Evolutionary conservation across 1,284 basidiomycete genomes (phyloP), one percentile per base, ranked within the genome.

Genomic region (Fomitopsis palustris): DNA sequence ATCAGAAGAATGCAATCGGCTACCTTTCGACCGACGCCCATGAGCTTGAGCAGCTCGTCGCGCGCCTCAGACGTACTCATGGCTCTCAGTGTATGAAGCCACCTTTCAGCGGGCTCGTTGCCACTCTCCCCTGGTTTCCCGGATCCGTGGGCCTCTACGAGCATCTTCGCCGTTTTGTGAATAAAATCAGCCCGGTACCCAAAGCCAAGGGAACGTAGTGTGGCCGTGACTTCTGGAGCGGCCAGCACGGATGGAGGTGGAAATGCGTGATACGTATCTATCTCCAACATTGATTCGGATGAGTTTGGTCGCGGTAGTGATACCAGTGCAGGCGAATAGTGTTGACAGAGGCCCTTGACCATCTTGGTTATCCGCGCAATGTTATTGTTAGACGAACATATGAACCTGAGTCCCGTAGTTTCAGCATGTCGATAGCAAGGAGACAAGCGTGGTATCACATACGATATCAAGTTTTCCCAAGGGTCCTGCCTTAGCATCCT

Each of bases 331-430:
- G 85, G 78, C 2, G 92, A 91, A 69, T 87, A 96, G 33, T 88
- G 79, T 42, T 74, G 80, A 70, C 86, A 93, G 56, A 90, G 80
- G 62, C 82, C 76, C 65, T 89, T 88, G 38, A 97, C 86, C 87
- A 98, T 95, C 60, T 90, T 90, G 4, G 92, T 91, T 69, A 97
- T 98, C 1, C 95, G 88, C 2, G 85, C 75, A 54, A 98, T 99
- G 68, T 99, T 96, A 72, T 99, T 99, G 70, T 98, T 99, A 1
- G 95, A 94, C 17, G 95, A 98, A 69, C 96, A 99, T 64, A 99
- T 98, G 76, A 99, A 99, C 9, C 95, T 96, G 62, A 3, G 47
- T 21, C 38, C 41, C 37, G 10, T 29, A 21, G 19, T 17, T 31
- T 59, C 51, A 52, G n/a, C 38, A n/a, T 6, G n/a, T n/a, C n/a